These are phyloP conservation scores for Cladosporium austrohemisphaericum DNA, from an alignment of 2,329 filamentous ascomycete genomes.

Conservation along the genomic window DNA sequence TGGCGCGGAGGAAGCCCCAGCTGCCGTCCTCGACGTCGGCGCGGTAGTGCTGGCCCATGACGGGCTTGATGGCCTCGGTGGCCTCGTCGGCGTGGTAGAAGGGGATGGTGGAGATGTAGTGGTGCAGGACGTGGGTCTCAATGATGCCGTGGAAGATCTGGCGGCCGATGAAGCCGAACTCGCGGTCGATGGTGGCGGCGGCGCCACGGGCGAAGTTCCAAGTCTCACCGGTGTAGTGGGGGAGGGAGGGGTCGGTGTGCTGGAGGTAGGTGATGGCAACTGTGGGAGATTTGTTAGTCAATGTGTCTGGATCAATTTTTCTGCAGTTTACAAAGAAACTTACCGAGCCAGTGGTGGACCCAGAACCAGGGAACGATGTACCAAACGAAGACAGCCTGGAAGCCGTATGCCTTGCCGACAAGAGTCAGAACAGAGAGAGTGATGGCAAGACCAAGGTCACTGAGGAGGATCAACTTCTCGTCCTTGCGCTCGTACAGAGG, in stretches of 20 bases:
- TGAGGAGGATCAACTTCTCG: constrained; percentile 78
- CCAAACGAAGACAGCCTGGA: constrained; percentile 85
- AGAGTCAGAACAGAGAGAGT: constrained; percentile 59
- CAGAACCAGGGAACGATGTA: constrained; percentile 93
- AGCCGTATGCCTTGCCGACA: constrained; percentile 75
- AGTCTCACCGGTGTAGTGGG: constrained; percentile 79
- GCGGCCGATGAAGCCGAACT: constrained; percentile 93
- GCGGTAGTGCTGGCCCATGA: constrained; percentile 97
- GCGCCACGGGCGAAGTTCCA: constrained; percentile 95
- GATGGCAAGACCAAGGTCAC: constrained; percentile 71
- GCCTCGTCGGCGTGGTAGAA: constrained; percentile 97
- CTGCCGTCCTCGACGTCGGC: constrained; percentile 72
- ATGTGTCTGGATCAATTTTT: too few relatives aligned
- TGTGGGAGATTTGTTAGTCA: constrained; percentile 38
- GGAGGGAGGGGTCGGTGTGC: constrained; percentile 90
- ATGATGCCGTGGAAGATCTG: constrained; percentile 91
- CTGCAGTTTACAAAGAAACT: constrained; percentile 34
- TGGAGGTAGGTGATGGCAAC: constrained; percentile 97
- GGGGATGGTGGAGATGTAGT: constrained; percentile 93
- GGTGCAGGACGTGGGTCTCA: constrained; percentile 96
- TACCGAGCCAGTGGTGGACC: constrained; percentile 99
- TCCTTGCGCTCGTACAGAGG: constrained; percentile 91
- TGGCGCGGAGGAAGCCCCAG: constrained; percentile 74
- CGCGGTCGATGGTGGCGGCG: constrained; percentile 92
- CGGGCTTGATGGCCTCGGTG: constrained; percentile 83